These are phyloP conservation scores for Xanthoconium stramineum DNA, from an alignment of 768 basidiomycete species.

Conservation along the genomic window DNA sequence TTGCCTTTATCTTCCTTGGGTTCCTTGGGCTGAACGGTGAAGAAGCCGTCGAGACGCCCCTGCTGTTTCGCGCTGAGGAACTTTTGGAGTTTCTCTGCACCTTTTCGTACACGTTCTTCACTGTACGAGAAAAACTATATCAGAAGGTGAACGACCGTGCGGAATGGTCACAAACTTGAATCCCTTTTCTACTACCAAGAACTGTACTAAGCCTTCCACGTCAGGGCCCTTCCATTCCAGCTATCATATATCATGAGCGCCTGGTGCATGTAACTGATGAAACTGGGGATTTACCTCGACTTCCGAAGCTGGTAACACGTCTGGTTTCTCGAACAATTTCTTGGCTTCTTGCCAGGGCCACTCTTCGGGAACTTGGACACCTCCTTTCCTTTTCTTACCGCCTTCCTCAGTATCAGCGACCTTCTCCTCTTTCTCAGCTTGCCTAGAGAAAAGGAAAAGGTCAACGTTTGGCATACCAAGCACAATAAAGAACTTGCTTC, in stretches of 20 bases:
- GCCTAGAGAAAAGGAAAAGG: constrained; percentile 15
- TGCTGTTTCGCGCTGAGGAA: constrained; percentile 90
- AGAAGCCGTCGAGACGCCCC: constrained; percentile 94
- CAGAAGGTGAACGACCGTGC: neutral
- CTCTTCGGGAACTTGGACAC: constrained; percentile 80
- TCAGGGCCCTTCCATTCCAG: constrained; percentile 95
- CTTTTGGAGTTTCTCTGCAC: constrained; percentile 89
- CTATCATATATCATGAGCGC: constrained; percentile 37
- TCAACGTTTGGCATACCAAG: neutral
- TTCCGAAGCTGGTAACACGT: constrained; percentile 82
- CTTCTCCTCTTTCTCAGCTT: constrained; percentile 42
- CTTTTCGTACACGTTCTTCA: constrained; percentile 94
- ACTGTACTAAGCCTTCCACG: constrained; percentile 88
- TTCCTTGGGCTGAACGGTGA: constrained; percentile 64
- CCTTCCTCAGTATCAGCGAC: constrained; percentile 40
- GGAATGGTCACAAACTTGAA: constrained; percentile 66
- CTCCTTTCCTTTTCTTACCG: constrained; percentile 59
- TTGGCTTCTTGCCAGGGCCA: constrained; percentile 99
- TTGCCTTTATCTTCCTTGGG: constrained; percentile 48
- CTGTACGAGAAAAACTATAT: constrained; percentile 38
- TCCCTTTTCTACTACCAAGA: constrained; percentile 91
- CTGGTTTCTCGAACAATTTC: constrained; percentile 83
- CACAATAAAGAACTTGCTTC: constrained; percentile 46
- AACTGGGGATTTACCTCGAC: constrained; percentile 60
- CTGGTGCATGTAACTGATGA: neutral